phyloP scores from a whole-genome alignment of 805 yeast species.

The Cyberlindnera euphorbiae region DNA sequence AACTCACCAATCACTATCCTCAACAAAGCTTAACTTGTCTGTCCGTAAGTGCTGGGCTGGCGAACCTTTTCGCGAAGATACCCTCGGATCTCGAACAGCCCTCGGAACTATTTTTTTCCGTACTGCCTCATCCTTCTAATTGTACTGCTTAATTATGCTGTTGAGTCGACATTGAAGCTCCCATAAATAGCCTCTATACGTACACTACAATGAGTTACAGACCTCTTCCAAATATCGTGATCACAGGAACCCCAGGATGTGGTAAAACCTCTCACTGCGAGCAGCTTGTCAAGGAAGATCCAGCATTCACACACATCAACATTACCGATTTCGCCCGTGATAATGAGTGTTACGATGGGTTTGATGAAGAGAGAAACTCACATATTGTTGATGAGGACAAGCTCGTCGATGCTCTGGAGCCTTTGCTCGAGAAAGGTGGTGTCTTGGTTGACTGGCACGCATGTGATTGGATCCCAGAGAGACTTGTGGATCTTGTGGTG shows the following conservation, averaged over 20 bases:
- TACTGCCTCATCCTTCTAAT: no score
- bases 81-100: no score
- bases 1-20: no score
- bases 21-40: no score
- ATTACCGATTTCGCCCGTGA: constrained; percentile 81
- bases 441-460: constrained; percentile 96
- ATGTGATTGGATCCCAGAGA: constrained; percentile 90
- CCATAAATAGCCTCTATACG: no score
- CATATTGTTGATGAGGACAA: constrained; percentile 91
- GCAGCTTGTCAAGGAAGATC: constrained; percentile 45
- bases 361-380: constrained; percentile 80
- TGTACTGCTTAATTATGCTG: no score
- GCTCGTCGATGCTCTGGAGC: constrained; percentile 75
- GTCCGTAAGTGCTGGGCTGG: no score
- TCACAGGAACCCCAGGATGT: constrained; percentile 95
- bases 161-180: no score
- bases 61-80: no score
- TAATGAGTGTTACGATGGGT: constrained; percentile 72
- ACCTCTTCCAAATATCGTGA: constrained; percentile 62
- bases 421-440: constrained; percentile 79
- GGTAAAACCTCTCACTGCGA: constrained; percentile 81
- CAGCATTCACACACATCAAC: constrained; percentile 47
- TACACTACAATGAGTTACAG: constrained; percentile 21
- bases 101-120: neutral
- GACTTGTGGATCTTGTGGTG: constrained; percentile 86